Base-by-base conservation (phyloP, 2,329 filamentous ascomycete species). In the Harringtonia aguacate region DNA sequence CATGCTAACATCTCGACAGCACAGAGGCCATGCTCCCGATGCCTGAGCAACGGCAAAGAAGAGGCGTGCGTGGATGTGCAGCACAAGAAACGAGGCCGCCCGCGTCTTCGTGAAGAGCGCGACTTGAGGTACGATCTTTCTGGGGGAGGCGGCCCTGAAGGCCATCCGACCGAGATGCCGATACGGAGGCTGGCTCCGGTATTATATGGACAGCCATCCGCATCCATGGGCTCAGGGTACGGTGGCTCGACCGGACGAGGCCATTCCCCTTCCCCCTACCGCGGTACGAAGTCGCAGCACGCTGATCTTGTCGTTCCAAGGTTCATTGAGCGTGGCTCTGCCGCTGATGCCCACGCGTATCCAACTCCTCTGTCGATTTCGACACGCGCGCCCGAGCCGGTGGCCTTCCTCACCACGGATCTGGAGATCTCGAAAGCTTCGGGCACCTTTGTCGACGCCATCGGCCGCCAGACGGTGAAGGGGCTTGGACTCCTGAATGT, bases 61-160 rank as follows among this genome's bases (percentile, higher is more conserved):
- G 84, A 88, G 46, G 73, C 80, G 8, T 92, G 86, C 57, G 70
- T 86, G 53, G 86, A 92, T 61, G 85, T 92, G 29, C 82, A 87
- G 56, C 86, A 92, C 62, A 92, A 90, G 62, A 92, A 90, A 60
- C 70, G 86, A 53, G 86, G 86, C 35, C 74, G 86, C 39, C 86
- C 86, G 47, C 74, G 86, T 50, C 67, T 92, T 52, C 77, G 85
- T 54, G 85, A 90, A 56, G 82, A 86, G 47, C 68, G 75, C 53
- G 77, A 81, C 50, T 57, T 70, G 39, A 69, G 76, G 50, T 79
- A 73, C 53, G 77, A 80, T 46, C 35, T 50, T 4, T 58, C 65
- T 15, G 58, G 67, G 3, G 66, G 70, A 46, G 69, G 68, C 46
- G 61, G 66, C 37, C 43, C 45, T 8, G 35, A 67, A 46, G 61